Percentiles rank a stretch among this genome's conserved stretches.
phyloP scores from a whole-genome alignment of 139 green algal species.

The Desmodesmus armatus region DNA sequence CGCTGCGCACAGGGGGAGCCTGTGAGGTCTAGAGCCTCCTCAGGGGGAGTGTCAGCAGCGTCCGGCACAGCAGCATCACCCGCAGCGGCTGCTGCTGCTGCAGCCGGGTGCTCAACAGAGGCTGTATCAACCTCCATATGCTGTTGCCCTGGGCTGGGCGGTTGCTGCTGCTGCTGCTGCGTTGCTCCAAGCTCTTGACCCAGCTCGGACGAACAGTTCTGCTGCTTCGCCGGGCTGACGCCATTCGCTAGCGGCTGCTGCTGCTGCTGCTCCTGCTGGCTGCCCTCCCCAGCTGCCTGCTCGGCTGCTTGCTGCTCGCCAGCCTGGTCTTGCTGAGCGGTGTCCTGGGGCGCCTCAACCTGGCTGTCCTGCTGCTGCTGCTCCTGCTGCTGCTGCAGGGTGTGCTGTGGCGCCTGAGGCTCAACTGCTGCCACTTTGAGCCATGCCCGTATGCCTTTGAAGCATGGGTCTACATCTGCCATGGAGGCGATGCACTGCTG shows the following conservation, averaged over 20 bases:
- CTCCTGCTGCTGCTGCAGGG: conserved; percentile 5
- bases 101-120: background rate
- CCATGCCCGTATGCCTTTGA: conserved; percentile 18
- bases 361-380: conserved; percentile 5
- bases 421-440: conserved; percentile 7
- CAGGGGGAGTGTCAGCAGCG: background rate
- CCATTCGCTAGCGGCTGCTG: background rate
- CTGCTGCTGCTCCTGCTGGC: conserved; percentile 1
- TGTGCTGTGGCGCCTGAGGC: background rate
- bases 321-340: background rate
- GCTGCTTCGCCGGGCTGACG: background rate
- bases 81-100: background rate
- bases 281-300: background rate
- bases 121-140: background rate
- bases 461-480: background rate
- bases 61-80: background rate
- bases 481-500: conserved; percentile 13
- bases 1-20: too few relatives aligned
- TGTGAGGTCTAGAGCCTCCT: too few relatives aligned
- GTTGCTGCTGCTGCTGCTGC: background rate
- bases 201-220: too few relatives aligned
- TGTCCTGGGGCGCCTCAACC: background rate
- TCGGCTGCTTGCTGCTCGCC: conserved; percentile 20
- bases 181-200: too few relatives aligned
- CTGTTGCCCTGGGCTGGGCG: too few relatives aligned